Percentiles rank a stretch among this genome's conserved stretches.
phyloP scores from a whole-genome alignment of 2,329 filamentous ascomycete species.

The Cytospora mali region DNA sequence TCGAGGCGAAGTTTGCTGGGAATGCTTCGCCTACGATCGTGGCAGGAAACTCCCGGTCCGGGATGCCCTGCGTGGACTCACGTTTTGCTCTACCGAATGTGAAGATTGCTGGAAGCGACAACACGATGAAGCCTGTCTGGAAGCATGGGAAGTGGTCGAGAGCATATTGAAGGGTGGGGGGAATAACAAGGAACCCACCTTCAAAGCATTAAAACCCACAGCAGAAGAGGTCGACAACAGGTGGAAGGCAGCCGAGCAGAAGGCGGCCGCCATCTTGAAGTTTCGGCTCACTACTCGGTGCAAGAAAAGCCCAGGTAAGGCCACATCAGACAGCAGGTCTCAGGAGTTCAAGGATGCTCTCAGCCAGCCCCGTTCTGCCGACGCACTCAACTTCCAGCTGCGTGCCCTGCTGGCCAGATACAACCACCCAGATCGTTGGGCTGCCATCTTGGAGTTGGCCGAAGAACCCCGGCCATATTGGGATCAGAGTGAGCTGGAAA shows the following conservation, averaged over 20 bases:
- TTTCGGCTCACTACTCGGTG: neutral
- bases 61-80: conserved; percentile 14
- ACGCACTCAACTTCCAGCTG: conserved; percentile 22
- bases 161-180: neutral
- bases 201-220: conserved; percentile 1
- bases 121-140: conserved; percentile 13
- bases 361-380: conserved; percentile 1
- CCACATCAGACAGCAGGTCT: neutral
- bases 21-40: conserved; percentile 25
- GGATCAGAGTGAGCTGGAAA: conserved; percentile 16
- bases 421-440: conserved; percentile 5
- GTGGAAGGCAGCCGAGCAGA: conserved; percentile 11
- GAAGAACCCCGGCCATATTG: conserved; percentile 19
- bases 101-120: neutral
- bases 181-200: conserved; percentile 3
- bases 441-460: conserved; percentile 4
- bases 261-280: conserved; percentile 1
- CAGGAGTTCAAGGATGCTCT: conserved; percentile 8
- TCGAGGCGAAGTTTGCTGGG: conserved; percentile 27
- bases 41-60: conserved; percentile 22
- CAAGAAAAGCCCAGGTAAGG: neutral
- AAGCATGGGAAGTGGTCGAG: conserved; percentile 21
- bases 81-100: conserved; percentile 23
- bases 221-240: conserved; percentile 7
- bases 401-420: conserved; percentile 15